Evolutionary conservation across 1,284 basidiomycete genomes (phyloP).

Genomic region (Leccinum proximum): DNA sequence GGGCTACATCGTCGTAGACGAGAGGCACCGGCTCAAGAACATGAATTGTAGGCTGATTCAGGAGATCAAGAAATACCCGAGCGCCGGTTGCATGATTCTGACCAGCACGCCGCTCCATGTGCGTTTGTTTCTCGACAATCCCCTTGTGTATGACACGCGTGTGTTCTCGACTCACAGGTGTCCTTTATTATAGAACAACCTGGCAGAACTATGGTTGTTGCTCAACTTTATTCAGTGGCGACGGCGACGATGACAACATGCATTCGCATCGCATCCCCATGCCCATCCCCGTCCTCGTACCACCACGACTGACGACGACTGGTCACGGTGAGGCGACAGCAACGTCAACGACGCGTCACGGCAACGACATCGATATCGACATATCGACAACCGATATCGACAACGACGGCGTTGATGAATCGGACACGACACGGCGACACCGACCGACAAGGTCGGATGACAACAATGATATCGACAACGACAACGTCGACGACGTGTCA

Average conservation of each 20-base stretch:
- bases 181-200: constrained; percentile 60
- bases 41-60: constrained; percentile 87
- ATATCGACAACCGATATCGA: no score
- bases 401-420: no score
- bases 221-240: constrained; percentile 78
- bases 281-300: no score
- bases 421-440: no score
- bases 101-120: constrained; percentile 95
- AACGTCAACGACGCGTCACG: no score
- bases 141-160: background rate
- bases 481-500: no score
- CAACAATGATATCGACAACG: no score
- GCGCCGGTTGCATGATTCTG: constrained; percentile 87
- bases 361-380: background rate
- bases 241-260: no score
- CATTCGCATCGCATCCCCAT: no score
- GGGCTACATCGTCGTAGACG: constrained; percentile 96
- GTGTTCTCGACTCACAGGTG: background rate
- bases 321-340: no score
- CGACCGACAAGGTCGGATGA: no score
- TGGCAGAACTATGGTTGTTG: constrained; percentile 92
- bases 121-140: constrained; percentile 26
- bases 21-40: constrained; percentile 95
- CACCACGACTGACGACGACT: no score
- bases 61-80: constrained; percentile 88